Conservation (phyloP, 768 basidiomycete species). For the Heimioporus sp. region DNA sequence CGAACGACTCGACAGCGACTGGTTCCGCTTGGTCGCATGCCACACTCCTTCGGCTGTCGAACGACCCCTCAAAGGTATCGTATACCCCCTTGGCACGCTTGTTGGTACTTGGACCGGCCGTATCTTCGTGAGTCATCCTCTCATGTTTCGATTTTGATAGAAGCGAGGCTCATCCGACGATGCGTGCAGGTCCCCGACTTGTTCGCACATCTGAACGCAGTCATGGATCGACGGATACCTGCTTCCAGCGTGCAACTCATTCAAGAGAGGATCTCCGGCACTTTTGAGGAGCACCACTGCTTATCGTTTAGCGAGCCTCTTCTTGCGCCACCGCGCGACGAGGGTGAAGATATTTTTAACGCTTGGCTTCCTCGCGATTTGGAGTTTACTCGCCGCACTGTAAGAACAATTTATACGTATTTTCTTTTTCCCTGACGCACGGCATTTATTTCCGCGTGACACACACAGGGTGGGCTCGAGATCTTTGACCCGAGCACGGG, state of each 20-base stretch:
- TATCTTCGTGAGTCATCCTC: conserved; percentile 37
- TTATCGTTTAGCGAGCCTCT: conserved; percentile 38
- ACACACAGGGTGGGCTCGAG: conserved; percentile 39
- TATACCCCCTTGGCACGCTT: conserved; percentile 44
- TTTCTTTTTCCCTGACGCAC: not conserved
- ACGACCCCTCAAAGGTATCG: conserved; percentile 38
- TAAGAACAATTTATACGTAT: conserved; percentile 18
- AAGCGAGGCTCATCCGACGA: conserved; percentile 17
- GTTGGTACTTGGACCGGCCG: conserved; percentile 48
- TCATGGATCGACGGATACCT: conserved; percentile 17
- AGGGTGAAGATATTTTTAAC: conserved; percentile 44
- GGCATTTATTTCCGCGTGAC: conserved; percentile 11
- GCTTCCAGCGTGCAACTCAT: conserved; percentile 25
- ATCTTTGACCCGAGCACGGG: conserved; percentile 41
- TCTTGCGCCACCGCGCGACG: conserved; percentile 31
- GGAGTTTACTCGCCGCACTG: conserved; percentile 32
- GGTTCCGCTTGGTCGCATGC: conserved; percentile 46
- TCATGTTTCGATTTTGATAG: conserved; percentile 5
- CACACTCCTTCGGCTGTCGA: conserved; percentile 35
- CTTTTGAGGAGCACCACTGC: conserved; percentile 48
- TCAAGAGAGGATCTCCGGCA: conserved; percentile 40
- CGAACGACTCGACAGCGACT: conserved; percentile 42
- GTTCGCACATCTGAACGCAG: conserved; percentile 22
- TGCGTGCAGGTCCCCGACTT: conserved; percentile 24
- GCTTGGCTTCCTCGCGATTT: conserved; percentile 46